Evolutionary conservation across 805 yeast genomes (phyloP).

Genomic region (Kodamaea nitidulidarum): DNA sequence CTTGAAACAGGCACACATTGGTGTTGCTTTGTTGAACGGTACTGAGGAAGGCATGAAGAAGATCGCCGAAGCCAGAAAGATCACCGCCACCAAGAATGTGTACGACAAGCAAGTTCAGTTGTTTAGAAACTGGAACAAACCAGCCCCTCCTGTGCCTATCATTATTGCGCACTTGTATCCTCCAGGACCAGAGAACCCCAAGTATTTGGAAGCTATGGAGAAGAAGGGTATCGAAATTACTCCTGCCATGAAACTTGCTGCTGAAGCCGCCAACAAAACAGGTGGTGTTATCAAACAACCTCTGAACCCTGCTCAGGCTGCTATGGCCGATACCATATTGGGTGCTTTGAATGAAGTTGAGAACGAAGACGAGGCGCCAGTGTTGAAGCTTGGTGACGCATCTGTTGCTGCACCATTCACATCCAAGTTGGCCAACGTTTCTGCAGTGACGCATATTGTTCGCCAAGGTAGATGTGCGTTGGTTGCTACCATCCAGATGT

Average conservation of each 20-base stretch:
- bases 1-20: constrained; percentile 95
- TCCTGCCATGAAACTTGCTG: constrained; percentile 63
- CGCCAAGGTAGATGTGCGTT: constrained; percentile 98
- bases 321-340: constrained; percentile 61
- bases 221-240: constrained; percentile 77
- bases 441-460: constrained; percentile 87
- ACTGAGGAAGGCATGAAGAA: constrained; percentile 91
- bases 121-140: constrained; percentile 77
- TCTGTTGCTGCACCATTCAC: constrained; percentile 99
- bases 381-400: constrained; percentile 94
- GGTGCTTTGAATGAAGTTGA: constrained; percentile 50
- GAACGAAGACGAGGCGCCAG: constrained; percentile 84
- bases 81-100: constrained; percentile 58
- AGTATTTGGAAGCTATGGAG: constrained; percentile 81
- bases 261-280: constrained; percentile 45
- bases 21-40: constrained; percentile 96
- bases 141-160: constrained; percentile 78
- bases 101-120: constrained; percentile 83
- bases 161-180: constrained; percentile 93
- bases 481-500: constrained; percentile 97
- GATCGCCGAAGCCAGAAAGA: constrained; percentile 73
- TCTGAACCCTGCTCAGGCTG: constrained; percentile 17
- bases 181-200: constrained; percentile 90
- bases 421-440: constrained; percentile 85
- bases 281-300: constrained; percentile 23